A percentile compares a stretch with the other conserved stretches of the same genome.
Conservation (phyloP, 208 protist species). For the Strigomonas culicis region DNA sequence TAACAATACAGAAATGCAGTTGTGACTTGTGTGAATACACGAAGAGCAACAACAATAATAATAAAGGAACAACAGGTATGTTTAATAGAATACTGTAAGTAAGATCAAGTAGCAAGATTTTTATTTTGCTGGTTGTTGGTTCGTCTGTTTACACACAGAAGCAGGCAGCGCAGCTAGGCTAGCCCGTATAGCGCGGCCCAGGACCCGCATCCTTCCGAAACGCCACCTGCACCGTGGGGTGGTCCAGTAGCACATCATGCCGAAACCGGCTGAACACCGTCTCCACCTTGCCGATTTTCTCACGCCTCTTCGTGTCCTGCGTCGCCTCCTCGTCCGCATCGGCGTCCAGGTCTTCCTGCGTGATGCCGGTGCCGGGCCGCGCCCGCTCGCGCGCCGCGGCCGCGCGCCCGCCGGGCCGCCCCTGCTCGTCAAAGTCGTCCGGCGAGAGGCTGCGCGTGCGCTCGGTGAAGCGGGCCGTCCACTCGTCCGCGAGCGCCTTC, state of each 20-base stretch:
- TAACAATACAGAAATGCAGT: constrained; percentile 8
- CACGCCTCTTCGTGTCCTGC: neutral
- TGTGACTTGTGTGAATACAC: neutral
- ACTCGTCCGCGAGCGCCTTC: constrained; percentile 44
- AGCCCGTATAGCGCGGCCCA: constrained; percentile 78
- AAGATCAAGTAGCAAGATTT: neutral
- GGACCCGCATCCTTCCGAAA: constrained; percentile 39
- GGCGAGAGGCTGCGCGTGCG: constrained; percentile 37
- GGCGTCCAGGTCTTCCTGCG: constrained; percentile 52
- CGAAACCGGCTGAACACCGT: constrained; percentile 48
- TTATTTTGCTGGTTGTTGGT: neutral
- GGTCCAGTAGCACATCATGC: constrained; percentile 60
- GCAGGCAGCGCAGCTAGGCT: constrained; percentile 8
- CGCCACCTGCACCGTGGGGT: constrained; percentile 60
- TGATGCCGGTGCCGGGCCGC: constrained; percentile 55
- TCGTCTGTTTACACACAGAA: neutral
- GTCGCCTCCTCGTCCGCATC: constrained; percentile 24
- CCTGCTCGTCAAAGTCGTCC: constrained; percentile 46
- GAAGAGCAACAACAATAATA: neutral
- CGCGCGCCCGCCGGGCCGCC: constrained; percentile 10
- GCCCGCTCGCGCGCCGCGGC: constrained; percentile 24
- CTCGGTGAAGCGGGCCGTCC: constrained; percentile 72
- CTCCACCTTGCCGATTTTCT: constrained; percentile 5
- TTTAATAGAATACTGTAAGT: constrained; percentile 1
- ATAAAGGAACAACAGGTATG: neutral